Percentiles rank a stretch among this genome's conserved stretches.
phyloP scores from a whole-genome alignment of 441 rosid species.

The Croton laevigatus region DNA sequence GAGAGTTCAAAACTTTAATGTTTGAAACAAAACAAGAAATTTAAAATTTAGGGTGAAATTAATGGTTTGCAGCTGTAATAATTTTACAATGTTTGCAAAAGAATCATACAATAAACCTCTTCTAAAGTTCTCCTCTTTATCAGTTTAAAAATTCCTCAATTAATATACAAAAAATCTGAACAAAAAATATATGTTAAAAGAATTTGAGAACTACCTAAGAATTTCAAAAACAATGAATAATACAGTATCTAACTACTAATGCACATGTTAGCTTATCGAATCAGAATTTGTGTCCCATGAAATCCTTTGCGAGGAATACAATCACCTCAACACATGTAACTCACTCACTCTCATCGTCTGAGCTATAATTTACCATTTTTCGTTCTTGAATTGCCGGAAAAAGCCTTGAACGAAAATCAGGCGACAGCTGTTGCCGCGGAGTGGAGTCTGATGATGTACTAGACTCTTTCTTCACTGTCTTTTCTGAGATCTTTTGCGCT shows the following conservation, averaged over 20 bases:
- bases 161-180: too few relatives aligned
- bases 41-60: too few relatives aligned
- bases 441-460: slow-evolving; percentile 50
- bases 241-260: slow-evolving; percentile 10
- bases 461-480: slow-evolving; percentile 52
- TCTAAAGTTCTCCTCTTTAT: too few relatives aligned
- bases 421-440: slow-evolving; percentile 35
- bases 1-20: too few relatives aligned
- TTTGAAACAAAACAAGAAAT: too few relatives aligned
- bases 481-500: slow-evolving; percentile 39
- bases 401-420: slow-evolving; percentile 52
- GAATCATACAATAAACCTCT: too few relatives aligned
- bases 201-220: background rate
- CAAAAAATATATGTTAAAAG: too few relatives aligned
- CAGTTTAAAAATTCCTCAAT: too few relatives aligned
- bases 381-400: slow-evolving; percentile 74
- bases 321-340: slow-evolving; percentile 3
- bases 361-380: slow-evolving; percentile 32
- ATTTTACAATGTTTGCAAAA: too few relatives aligned
- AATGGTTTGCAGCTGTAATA: too few relatives aligned
- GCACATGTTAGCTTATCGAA: slow-evolving; percentile 15
- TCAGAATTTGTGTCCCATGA: background rate
- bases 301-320: too few relatives aligned
- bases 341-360: slow-evolving; percentile 37
- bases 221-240: background rate